These are phyloP conservation scores for Sphaerostilbella broomeana DNA, from an alignment of 2,329 filamentous ascomycete species.

Conservation along the genomic window DNA sequence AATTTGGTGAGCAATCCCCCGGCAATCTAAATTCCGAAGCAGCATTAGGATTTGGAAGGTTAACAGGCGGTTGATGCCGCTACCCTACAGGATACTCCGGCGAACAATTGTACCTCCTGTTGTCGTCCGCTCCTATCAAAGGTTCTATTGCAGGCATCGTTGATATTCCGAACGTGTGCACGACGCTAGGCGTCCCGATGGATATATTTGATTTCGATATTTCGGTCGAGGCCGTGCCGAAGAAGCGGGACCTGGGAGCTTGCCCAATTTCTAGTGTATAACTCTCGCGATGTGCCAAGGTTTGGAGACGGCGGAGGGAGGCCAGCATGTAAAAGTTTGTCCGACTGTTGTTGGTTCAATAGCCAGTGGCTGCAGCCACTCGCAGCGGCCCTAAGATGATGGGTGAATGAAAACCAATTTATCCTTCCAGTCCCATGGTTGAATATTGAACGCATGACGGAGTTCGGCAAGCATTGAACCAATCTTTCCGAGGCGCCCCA, in stretches of 20 bases:
- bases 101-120: constrained; percentile 77
- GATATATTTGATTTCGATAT: constrained; percentile 97
- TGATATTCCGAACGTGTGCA: constrained; percentile 86
- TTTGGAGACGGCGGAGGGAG: too few relatives aligned
- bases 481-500: too few relatives aligned
- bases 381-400: too few relatives aligned
- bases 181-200: constrained; percentile 79
- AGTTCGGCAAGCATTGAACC: too few relatives aligned
- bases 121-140: constrained; percentile 81
- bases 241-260: constrained; percentile 18
- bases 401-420: too few relatives aligned
- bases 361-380: too few relatives aligned
- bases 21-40: background rate
- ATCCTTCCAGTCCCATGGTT: too few relatives aligned
- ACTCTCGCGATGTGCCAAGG: too few relatives aligned
- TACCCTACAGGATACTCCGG: constrained; percentile 50
- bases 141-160: constrained; percentile 86
- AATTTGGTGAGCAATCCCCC: constrained; percentile 22
- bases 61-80: background rate
- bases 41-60: background rate
- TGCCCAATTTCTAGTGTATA: constrained; percentile 16
- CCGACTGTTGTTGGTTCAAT: too few relatives aligned
- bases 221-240: constrained; percentile 30
- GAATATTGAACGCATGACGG: too few relatives aligned
- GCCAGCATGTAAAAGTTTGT: too few relatives aligned